Base-by-base conservation (phyloP, 306 rosid species). In the Lathyrus sativus region DNA sequence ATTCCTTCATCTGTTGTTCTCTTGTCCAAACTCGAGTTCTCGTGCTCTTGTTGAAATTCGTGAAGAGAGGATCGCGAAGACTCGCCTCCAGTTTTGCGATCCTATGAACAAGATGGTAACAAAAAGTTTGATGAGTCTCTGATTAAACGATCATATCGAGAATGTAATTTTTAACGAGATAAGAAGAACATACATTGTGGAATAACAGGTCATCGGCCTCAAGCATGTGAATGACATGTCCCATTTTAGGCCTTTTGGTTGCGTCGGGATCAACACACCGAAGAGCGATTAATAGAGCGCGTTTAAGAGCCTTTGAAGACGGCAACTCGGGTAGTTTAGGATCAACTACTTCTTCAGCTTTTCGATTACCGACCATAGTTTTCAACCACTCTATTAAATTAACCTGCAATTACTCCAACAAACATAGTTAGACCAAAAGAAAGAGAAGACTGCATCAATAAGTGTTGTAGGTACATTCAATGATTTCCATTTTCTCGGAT, bases 221-320 rank as follows among this genome's bases (percentile, higher is more conserved):
- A 2, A 92, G 96, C 98, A 88, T 92, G 96, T 92, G 96, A 75
- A 92, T 88, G 73, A 90, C 88, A 74, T 90, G 96, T 60, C 98
- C 98, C 93, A 92, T 92, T 84, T 90, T 90, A 44, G 96, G 98
- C 80, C 98, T 86, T 80, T 92, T 92, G 19, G 91, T 80, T 53
- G 96, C 96, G 72, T 92, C 98, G 0, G 98, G 98, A 78, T 92
- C 98, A 8, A 90, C 96, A 49, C 98, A 92, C 44, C 91, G 81
- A 71, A 92, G 96, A 70, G 96, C 96, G 33, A 92, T 93, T 61
- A 92, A 71, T 43, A 92, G 70, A 42, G 88, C 89, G 1, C 98
- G 98, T 44, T 92, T 92, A 29, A 92, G 93, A 22, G 96, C 98
- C 83, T 92, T 92, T 11, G 96, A 85, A 76, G 90, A 67, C 56